Base-by-base conservation (phyloP, 352 stramenopile species). In the Discostella stelligera region DNA sequence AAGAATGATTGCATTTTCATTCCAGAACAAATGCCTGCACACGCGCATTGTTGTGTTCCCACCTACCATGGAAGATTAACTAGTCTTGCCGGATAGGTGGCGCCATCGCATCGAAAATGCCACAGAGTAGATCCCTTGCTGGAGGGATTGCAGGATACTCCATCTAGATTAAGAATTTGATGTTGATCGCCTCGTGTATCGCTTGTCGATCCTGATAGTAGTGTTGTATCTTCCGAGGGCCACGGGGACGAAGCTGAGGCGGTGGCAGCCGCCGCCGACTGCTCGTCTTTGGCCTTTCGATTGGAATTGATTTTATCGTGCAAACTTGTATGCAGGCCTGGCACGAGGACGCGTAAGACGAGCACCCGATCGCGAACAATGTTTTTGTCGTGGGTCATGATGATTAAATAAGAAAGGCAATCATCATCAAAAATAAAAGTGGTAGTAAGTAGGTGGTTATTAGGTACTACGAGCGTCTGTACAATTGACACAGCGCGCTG, bases 101-200 rank as follows among this genome's bases (percentile, higher is more conserved):
- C 82, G 6, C 84, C 87, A 76, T 92, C 87, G 67, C 86, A 92
- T 76, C 64, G 71, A 79, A 92, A 92, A 71, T 89, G 81, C 79
- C 79, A 92, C 49, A 91, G 66, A 7, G 87, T 92, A 0, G 60
- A 80, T 50, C 74, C 79, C 46, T 59, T 59, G 37, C 77, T 79
- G 6, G 80, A 86, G 30, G 87, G 84, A 69, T 86, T 74, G 68
- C 84, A 90, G 11, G 75, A 77, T 0, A 92, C 87, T 6, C 87
- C 87, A 6, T 92, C 87, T 37, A 92, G 71, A 74, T 92, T 86
- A 18, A 90, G 79, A 20, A 89, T 58, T 52, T 77, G 52, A 66
- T 77, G 56, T 9, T 32, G 27, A 32, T 32, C 27, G 27, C 27
- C 27, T 32, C 9, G 9, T 41, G 7, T 32, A 44, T 27, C 20